Conservation (phyloP, 345 rosid genomes). For the Pelargonium nanum region DNA sequence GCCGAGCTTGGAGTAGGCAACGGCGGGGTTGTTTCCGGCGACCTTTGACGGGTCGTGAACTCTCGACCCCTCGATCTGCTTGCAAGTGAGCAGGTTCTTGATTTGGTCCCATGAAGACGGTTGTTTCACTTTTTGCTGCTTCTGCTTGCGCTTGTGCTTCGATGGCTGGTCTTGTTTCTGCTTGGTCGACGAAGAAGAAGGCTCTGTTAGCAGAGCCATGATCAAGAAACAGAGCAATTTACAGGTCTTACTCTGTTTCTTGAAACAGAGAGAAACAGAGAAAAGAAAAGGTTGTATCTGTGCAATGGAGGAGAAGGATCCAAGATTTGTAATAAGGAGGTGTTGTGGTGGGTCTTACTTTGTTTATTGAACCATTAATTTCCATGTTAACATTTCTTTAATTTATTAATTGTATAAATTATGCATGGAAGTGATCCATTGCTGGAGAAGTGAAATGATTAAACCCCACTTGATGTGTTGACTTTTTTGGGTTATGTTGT, state of each 20-base stretch:
- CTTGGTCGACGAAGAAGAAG: constrained; percentile 24
- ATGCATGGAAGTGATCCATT: too few species aligned
- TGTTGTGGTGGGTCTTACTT: constrained; percentile 25
- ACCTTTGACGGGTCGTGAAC: constrained; percentile 72
- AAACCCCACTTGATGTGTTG: neutral
- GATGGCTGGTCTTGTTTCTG: constrained; percentile 14
- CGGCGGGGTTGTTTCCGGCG: neutral
- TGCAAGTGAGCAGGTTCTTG: constrained; percentile 86
- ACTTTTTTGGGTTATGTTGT: neutral
- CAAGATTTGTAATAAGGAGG: constrained; percentile 28
- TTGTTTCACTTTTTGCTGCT: constrained; percentile 34
- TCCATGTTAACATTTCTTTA: constrained; percentile 4
- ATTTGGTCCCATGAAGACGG: constrained; percentile 95
- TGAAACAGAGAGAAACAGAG: constrained; percentile 5
- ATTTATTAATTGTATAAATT: too few species aligned
- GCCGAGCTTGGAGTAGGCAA: constrained; percentile 33
- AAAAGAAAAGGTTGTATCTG: constrained; percentile 1
- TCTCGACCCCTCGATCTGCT: constrained; percentile 62
- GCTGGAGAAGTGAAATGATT: too few species aligned
- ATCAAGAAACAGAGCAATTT: constrained; percentile 11
- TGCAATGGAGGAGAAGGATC: constrained; percentile 22
- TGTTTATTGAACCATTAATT: constrained; percentile 14
- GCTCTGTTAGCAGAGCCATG: constrained; percentile 57
- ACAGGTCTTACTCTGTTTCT: too few species aligned
- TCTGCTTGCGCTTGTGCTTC: constrained; percentile 7